These are phyloP conservation scores for Fusarium sp. DNA, from an alignment of 2,329 filamentous ascomycete species.

Conservation along the genomic window DNA sequence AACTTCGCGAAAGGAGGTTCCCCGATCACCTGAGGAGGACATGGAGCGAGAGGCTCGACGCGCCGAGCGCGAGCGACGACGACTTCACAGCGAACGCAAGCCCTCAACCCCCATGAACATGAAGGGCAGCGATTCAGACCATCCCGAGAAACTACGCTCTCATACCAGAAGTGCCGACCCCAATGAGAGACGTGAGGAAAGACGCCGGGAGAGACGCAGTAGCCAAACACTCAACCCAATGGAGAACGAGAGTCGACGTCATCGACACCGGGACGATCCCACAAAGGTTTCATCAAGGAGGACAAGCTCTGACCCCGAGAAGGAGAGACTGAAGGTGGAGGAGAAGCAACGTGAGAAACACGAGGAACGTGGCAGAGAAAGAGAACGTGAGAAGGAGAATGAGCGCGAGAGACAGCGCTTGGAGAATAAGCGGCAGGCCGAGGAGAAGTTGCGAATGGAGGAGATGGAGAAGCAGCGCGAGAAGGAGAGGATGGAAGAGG, in stretches of 20 bases:
- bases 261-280: constrained; percentile 4
- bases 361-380: constrained; percentile 11
- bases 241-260: constrained; percentile 11
- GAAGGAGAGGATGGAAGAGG: constrained; percentile 1
- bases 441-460: constrained; percentile 9
- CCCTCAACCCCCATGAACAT: not conserved
- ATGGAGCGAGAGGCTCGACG: constrained; percentile 18
- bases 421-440: constrained; percentile 16
- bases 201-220: constrained; percentile 8
- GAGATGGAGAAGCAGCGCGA: constrained; percentile 24
- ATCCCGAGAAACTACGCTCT: constrained; percentile 4
- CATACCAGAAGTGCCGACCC: constrained; percentile 4
- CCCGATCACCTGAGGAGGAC: not conserved
- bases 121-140: constrained; percentile 9
- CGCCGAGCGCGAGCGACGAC: constrained; percentile 22
- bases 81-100: constrained; percentile 16
- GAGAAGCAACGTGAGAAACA: constrained; percentile 11
- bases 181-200: not conserved
- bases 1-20: not conserved
- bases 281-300: constrained; percentile 8
- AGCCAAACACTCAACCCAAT: constrained; percentile 12
- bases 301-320: constrained; percentile 9
- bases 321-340: constrained; percentile 16
- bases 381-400: constrained; percentile 24
- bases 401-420: constrained; percentile 13